Percentiles rank a stretch among this genome's conserved stretches.
These are phyloP conservation scores for Plasmodium gallinaceum DNA, from an alignment of 169 alveolate genomes.

Conservation along the genomic window DNA sequence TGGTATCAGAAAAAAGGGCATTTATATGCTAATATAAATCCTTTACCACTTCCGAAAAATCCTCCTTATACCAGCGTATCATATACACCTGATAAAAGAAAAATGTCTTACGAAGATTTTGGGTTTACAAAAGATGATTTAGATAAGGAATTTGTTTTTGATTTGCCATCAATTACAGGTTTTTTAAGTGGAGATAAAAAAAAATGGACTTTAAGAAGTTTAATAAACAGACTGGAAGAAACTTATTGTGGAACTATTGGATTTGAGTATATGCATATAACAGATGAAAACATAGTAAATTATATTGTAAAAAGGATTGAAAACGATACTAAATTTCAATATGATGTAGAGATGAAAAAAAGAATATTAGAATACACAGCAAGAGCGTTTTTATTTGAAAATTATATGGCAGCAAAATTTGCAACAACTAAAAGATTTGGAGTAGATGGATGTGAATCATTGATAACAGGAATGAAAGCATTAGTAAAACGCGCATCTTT, in stretches of 20 bases:
- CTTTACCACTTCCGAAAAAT: conserved; percentile 82
- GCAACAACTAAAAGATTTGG: conserved; percentile 96
- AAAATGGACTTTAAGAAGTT: conserved; percentile 72
- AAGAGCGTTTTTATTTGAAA: conserved; percentile 83
- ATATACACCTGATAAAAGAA: conserved; percentile 24
- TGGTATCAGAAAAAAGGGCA: conserved; percentile 85
- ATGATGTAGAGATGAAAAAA: conserved; percentile 60
- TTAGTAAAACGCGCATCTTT: conserved; percentile 57
- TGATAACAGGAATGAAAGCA: conserved; percentile 89
- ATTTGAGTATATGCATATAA: conserved; percentile 82
- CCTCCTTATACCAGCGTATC: conserved; percentile 81
- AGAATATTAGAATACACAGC: conserved; percentile 75
- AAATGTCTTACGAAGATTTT: conserved; percentile 49
- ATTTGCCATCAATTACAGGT: conserved; percentile 70
- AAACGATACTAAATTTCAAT: conserved; percentile 61
- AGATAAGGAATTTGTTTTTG: conserved; percentile 58
- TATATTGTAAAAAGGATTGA: conserved; percentile 82
- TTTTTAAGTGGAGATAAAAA: conserved; percentile 33
- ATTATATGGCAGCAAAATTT: conserved; percentile 84
- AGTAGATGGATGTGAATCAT: conserved; percentile 94
- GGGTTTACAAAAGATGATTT: conserved; percentile 60
- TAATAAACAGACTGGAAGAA: conserved; percentile 73
- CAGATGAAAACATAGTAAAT: conserved; percentile 77
- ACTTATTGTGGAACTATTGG: conserved; percentile 83
- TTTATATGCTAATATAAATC: conserved; percentile 79